Percentiles rank a stretch among this genome's conserved stretches.
Evolutionary conservation across 2,329 filamentous ascomycete genomes (phyloP).

Genomic region (Trichophyton schoenleinii): DNA sequence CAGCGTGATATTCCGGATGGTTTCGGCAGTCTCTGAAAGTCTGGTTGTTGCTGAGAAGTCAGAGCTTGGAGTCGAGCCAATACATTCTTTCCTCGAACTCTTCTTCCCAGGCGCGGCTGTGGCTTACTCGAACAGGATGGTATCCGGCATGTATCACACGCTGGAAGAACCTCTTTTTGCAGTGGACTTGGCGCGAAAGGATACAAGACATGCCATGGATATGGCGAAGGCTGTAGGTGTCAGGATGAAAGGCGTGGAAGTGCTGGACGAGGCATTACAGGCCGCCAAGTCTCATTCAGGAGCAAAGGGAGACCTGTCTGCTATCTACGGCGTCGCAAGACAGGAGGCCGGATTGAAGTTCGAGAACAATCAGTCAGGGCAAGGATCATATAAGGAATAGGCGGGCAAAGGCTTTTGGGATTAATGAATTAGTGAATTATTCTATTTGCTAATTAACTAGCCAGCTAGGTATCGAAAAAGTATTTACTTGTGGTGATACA

Average conservation of each 20-base stretch:
- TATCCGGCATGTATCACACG: constrained; percentile 61
- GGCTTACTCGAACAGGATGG: constrained; percentile 63
- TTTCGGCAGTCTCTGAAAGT: constrained; percentile 66
- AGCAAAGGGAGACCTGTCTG: constrained; percentile 62
- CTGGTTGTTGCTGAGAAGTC: constrained; percentile 68
- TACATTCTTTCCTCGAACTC: constrained; percentile 58
- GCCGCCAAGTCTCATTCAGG: constrained; percentile 58
- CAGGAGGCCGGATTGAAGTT: constrained; percentile 62
- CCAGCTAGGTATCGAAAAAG: not conserved
- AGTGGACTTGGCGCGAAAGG: constrained; percentile 72
- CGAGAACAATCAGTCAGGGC: constrained; percentile 48
- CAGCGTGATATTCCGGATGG: constrained; percentile 72
- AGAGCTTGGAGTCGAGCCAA: constrained; percentile 56
- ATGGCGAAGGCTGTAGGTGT: constrained; percentile 53
- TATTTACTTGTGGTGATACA: not conserved
- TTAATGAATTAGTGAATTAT: not conserved
- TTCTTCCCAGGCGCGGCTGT: constrained; percentile 67
- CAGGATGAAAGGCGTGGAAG: constrained; percentile 51
- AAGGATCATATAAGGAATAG: not conserved
- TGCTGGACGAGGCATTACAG: constrained; percentile 56
- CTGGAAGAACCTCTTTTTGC: constrained; percentile 68
- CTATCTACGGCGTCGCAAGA: constrained; percentile 69
- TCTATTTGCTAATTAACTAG: not conserved
- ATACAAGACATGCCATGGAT: constrained; percentile 59
- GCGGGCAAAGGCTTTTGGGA: not conserved